Base-by-base conservation (phyloP, 2,329 filamentous ascomycete genomes). In the Aspergillus novoparasiticus region DNA sequence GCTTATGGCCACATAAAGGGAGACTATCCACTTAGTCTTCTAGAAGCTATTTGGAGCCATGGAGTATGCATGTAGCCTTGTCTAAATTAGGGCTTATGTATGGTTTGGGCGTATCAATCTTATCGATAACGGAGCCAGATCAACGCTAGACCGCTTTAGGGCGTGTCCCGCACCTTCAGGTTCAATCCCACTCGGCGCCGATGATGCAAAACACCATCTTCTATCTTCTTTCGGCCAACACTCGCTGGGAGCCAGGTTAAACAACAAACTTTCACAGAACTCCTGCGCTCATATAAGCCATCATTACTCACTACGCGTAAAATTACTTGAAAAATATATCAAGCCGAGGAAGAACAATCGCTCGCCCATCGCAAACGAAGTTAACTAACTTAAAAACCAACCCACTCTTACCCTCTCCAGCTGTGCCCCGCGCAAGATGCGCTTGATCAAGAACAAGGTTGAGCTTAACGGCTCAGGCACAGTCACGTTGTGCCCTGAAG, bases 401-500 rank as follows among this genome's bases (percentile, higher is more conserved):
- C 39, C 39, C 39, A 32, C 6, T 11, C 16, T 19, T 51, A 57
- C 39, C 11, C 41, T 14, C 30, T n/a, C 6, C 41, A n/a, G 43
- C 16, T 28, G n/a, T 19, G 9, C 32, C 32, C 8, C 11, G 51
- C 57, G 41, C 48, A 75, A 46, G 4, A 92, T 92, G 89, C 85
- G 86, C 62, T 82, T 91, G 50, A 84, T 91, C 69, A 90, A 88
- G 74, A 85, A 88, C 64, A 84, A 85, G 63, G 89, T 91, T 67
- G 87, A 90, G 70, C 85, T 85, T 63, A 85, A 89, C 76, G 88
- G 88, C 78, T 86, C 86, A 1, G 90, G 90, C 34, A 83, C 81
- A 36, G 87, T 89, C 59, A 90, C 87, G 6, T 81, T 92, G 59
- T 83, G 87, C 64, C 90, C 90, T 2, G 89, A 91, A 76, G 89